Conservation (phyloP, 345 rosid genomes). For the Citrus mangshanensis region DNA sequence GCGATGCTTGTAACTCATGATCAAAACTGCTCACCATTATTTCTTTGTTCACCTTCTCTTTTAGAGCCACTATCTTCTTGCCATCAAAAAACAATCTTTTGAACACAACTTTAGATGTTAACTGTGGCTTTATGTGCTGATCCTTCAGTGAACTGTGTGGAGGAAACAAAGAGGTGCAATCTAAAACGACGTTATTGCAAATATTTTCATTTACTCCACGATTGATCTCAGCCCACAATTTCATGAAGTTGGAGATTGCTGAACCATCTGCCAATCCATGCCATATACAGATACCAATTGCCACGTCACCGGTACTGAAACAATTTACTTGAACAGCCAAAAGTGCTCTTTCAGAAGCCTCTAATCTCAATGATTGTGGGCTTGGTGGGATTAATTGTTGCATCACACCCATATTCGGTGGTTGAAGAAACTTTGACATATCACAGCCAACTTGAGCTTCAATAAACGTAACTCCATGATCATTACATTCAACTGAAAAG, state of each 20-base stretch:
- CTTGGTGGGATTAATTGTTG: slow-evolving; percentile 17
- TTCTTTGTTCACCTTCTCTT: slow-evolving; percentile 4
- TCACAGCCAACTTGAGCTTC: slow-evolving; percentile 5
- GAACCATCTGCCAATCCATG: slow-evolving; percentile 29
- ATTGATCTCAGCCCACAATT: slow-evolving; percentile 20
- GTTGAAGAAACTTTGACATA: slow-evolving; percentile 13
- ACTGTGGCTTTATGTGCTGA: neutral
- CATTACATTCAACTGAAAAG: slow-evolving; percentile 24
- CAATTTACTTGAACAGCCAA: slow-evolving; percentile 21
- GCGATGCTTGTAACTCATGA: no score
- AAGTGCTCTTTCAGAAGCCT: neutral
- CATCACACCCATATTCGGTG: neutral
- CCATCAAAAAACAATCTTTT: slow-evolving; percentile 23
- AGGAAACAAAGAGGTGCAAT: slow-evolving; percentile 18
- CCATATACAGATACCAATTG: slow-evolving; percentile 17
- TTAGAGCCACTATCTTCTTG: slow-evolving; percentile 6
- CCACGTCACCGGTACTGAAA: slow-evolving; percentile 26
- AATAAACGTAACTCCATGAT: slow-evolving; percentile 14
- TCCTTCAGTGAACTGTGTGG: no score
- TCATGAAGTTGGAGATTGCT: slow-evolving; percentile 9
- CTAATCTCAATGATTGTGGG: neutral
- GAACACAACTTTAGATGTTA: neutral
- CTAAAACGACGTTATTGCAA: neutral
- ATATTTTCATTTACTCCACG: neutral
- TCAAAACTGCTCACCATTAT: neutral